Evolutionary conservation across 2,329 filamentous ascomycete species (phyloP), one percentile per base, ranked within the genome.

Genomic region (Akanthomyces uredinophilus): DNA sequence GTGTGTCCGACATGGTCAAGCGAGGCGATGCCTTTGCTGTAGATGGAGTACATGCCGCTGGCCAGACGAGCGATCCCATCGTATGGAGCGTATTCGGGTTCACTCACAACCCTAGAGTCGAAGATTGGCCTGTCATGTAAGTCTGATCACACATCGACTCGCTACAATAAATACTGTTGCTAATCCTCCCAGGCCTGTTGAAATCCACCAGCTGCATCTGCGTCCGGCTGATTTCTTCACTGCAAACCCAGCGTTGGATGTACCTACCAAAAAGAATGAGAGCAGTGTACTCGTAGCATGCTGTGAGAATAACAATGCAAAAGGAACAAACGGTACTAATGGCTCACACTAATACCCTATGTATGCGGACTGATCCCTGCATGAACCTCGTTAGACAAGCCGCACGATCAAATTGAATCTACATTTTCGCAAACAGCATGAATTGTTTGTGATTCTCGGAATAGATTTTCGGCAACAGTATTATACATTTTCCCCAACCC

Each of bases 111-210:
- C 78, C 78, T 1, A 70, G 78, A 5, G 75, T 80, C 5, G 78
- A 81, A 65, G 78, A 81, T 64, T 81, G 79, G 79, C 79, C 79
- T 5, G 79, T 81, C 11, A 81, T 81, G 79, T 81, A 67, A 76
- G 79, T 76, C 7, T 22, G 37, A 22, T 37, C 0, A 44, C 49
- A 3, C 13, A 2, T 16, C 27, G 2, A 16, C 7, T 1, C 5
- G 18, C 7, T 22, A 11, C 13, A 16, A 22, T 22, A 53, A 16
- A 22, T 22, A 53, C 20, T 24, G 18, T 44, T 18, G 39, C 55
- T 64, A 54, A 68, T 56, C 20, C 39, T 32, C 24, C n/a, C 37
- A 81, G 78, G 79, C 79, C 79, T 41, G 76, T 78, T 39, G 79
- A 81, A 66, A 78, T 77, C 32, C 77, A 80, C 61, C 76, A 80